phyloP scores from a whole-genome alignment of 257 asterid species.

The Nicotiana benthamiana region DNA sequence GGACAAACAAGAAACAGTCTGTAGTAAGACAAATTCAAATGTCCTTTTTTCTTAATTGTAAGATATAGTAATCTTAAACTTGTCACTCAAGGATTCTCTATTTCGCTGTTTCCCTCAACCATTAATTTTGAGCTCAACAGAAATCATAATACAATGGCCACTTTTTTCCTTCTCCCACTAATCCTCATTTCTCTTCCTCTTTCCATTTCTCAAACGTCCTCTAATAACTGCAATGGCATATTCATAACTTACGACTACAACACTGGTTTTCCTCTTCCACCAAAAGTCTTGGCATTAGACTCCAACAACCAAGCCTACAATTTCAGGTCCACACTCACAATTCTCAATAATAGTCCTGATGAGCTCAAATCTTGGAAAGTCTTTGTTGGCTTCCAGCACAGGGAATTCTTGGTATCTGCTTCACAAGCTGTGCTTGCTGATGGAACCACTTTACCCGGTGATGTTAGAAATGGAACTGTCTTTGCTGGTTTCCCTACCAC shows the following conservation, averaged over 20 bases:
- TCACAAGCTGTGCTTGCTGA: constrained; percentile 46
- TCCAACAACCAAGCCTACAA: constrained; percentile 46
- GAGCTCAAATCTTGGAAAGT: constrained; percentile 55
- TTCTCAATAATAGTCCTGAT: constrained; percentile 41
- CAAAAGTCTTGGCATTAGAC: constrained; percentile 26
- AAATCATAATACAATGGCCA: constrained; percentile 17
- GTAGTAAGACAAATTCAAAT: background rate
- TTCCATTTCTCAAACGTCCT: constrained; percentile 32
- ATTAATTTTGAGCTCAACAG: constrained; percentile 15
- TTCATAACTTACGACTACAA: constrained; percentile 31
- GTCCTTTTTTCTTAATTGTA: background rate
- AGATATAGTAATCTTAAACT: background rate
- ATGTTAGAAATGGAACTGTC: constrained; percentile 50
- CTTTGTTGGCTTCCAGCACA: constrained; percentile 55
- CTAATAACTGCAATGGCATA: constrained; percentile 42
- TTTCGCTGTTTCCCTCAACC: background rate
- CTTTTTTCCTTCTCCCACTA: constrained; percentile 12
- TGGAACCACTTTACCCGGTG: constrained; percentile 44
- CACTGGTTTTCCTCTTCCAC: constrained; percentile 31
- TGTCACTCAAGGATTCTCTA: background rate
- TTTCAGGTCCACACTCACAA: constrained; percentile 42
- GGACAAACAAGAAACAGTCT: constrained; percentile 2
- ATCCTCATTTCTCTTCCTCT: constrained; percentile 24
- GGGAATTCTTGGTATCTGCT: constrained; percentile 51
- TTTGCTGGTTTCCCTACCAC: constrained; percentile 41